phyloP scores from a whole-genome alignment of 306 rosid species.

The Prunus fruticosa region DNA sequence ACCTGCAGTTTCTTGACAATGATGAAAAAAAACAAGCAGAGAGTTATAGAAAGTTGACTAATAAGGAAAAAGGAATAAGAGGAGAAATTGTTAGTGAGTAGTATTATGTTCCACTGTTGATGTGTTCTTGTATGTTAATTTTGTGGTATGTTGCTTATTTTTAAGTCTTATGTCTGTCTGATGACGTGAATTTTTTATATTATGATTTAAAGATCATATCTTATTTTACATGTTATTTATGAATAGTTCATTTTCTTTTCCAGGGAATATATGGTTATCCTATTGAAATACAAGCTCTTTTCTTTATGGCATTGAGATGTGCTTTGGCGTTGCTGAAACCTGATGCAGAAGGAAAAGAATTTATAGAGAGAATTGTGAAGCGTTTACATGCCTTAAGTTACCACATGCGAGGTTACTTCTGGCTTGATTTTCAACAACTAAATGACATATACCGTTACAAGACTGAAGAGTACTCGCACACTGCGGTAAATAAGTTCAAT shows the following conservation, averaged over 20 bases:
- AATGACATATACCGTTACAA: slow-evolving; percentile 89
- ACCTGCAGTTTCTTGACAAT: no score
- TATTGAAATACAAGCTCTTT: slow-evolving; percentile 91
- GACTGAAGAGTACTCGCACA: slow-evolving; percentile 93
- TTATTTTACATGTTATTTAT: neutral
- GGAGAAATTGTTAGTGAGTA: no score
- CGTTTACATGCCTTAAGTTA: slow-evolving; percentile 84
- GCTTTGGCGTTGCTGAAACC: slow-evolving; percentile 77
- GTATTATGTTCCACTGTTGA: neutral
- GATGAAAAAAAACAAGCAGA: no score
- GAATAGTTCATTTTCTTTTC: neutral
- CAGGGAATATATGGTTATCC: slow-evolving; percentile 96
- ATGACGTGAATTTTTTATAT: neutral
- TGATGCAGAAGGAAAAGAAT: slow-evolving; percentile 78
- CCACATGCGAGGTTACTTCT: slow-evolving; percentile 88
- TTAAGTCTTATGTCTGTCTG: neutral
- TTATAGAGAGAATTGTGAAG: slow-evolving; percentile 74
- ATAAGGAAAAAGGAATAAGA: no score
- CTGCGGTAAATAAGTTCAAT: slow-evolving; percentile 91
- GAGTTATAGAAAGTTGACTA: no score
- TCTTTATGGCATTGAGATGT: slow-evolving; percentile 82
- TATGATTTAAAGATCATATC: neutral
- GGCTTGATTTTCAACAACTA: slow-evolving; percentile 90
- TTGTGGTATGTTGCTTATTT: neutral
- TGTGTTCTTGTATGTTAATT: neutral